phyloP scores from a whole-genome alignment of 257 asterid genomes.

The Salvia hispanica region DNA sequence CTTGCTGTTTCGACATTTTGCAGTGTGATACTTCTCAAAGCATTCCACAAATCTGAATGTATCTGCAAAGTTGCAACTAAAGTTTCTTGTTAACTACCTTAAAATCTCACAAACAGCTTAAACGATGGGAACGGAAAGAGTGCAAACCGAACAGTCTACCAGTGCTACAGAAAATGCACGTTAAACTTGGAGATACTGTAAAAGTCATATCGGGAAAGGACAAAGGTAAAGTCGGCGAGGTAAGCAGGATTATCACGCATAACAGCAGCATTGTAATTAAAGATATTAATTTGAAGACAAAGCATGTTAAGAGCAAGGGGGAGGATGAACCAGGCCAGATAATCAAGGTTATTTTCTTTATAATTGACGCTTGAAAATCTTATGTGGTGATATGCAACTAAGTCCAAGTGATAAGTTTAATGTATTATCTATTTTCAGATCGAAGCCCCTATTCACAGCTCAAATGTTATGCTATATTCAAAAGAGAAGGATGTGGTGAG shows the following conservation, averaged over 20 bases:
- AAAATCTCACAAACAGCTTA: slow-evolving; percentile 53
- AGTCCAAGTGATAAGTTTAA: neutral
- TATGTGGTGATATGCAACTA: neutral
- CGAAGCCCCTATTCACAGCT: slow-evolving; percentile 97
- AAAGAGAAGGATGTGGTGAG: slow-evolving; percentile 75
- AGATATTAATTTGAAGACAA: too few species aligned
- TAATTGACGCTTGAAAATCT: neutral
- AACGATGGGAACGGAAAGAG: slow-evolving; percentile 90
- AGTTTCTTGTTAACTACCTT: slow-evolving; percentile 5
- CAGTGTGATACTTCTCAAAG: slow-evolving; percentile 3
- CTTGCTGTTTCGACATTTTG: neutral
- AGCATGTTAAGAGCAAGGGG: slow-evolving; percentile 70
- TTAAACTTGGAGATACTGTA: slow-evolving; percentile 83
- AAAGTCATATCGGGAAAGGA: slow-evolving; percentile 96
- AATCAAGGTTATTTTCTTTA: slow-evolving; percentile 57
- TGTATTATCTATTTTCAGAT: slow-evolving; percentile 47
- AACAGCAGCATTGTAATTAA: slow-evolving; percentile 69
- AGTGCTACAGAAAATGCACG: slow-evolving; percentile 90
- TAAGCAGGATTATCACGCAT: slow-evolving; percentile 65
- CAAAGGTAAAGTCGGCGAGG: slow-evolving; percentile 82
- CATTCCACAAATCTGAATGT: neutral
- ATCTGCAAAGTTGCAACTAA: neutral
- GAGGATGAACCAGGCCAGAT: slow-evolving; percentile 90
- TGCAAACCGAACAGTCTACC: slow-evolving; percentile 98
- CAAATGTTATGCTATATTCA: slow-evolving; percentile 97